Conservation (phyloP, 139 green algal genomes). For the Ulvella scutata region DNA sequence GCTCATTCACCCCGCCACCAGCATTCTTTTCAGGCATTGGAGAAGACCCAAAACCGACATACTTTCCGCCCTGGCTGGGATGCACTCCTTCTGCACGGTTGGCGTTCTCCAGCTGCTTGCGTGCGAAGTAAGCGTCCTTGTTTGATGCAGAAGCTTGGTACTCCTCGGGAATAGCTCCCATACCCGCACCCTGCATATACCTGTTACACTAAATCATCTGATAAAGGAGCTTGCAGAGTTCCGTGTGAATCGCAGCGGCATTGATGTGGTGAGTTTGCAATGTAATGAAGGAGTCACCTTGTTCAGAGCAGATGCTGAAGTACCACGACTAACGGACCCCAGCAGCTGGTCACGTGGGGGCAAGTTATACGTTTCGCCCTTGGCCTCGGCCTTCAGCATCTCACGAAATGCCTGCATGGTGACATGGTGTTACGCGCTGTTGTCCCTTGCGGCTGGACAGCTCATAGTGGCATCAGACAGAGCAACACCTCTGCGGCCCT, state of each 20-base stretch:
- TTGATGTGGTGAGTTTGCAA: not conserved
- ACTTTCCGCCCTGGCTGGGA: constrained; percentile 93
- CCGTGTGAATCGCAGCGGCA: too few relatives aligned
- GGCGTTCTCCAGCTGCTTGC: constrained; percentile 79
- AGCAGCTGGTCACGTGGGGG: constrained; percentile 27
- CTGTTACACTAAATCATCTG: not conserved
- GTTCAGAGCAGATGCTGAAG: not conserved
- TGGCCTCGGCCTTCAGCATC: constrained; percentile 61
- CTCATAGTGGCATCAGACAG: not conserved
- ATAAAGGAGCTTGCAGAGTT: too few relatives aligned
- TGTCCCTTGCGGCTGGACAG: not conserved
- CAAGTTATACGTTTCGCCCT: constrained; percentile 56
- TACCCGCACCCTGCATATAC: not conserved
- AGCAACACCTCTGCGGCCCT: constrained; percentile 45
- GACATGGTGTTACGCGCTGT: not conserved
- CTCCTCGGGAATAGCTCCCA: not conserved
- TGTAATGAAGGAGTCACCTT: not conserved
- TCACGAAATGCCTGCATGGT: constrained; percentile 61
- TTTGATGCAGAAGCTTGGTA: constrained; percentile 39
- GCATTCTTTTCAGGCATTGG: constrained; percentile 15
- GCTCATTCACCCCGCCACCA: constrained; percentile 23
- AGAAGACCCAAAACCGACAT: constrained; percentile 88
- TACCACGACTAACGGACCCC: not conserved
- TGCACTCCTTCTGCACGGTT: constrained; percentile 52
- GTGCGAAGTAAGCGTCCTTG: constrained; percentile 86